Evolutionary conservation across 805 yeast genomes (phyloP).

Genomic region (Metschnikowia dekortorum): DNA sequence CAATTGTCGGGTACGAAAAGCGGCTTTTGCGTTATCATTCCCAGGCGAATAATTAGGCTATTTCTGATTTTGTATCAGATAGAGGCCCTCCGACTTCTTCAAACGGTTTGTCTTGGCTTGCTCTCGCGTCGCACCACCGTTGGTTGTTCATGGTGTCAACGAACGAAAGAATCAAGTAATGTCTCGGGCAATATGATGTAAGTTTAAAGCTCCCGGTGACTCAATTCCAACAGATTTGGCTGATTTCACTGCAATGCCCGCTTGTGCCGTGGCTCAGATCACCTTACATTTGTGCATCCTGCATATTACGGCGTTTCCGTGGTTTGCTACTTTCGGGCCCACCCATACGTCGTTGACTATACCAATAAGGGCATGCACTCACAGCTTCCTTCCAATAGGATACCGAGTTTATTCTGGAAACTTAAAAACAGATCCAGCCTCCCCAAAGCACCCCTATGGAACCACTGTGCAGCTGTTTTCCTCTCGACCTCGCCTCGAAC

Average conservation of each 20-base stretch:
- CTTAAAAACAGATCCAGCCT: not conserved
- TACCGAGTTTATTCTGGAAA: not conserved
- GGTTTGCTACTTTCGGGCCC: not conserved
- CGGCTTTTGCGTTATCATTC: not conserved
- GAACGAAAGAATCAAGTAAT: not conserved
- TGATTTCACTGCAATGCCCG: not conserved
- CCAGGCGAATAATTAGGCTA: not conserved
- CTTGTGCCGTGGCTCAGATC: not conserved
- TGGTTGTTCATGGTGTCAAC: not conserved
- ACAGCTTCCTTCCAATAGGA: not conserved
- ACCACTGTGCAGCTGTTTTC: not conserved
- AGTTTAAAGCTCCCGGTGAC: not conserved
- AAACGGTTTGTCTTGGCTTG: not conserved
- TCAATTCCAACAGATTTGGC: not conserved
- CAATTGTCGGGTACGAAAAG: not conserved
- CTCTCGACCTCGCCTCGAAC: not conserved
- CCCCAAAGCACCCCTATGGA: not conserved
- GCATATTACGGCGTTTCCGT: not conserved
- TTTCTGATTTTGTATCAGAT: not conserved
- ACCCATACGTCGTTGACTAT: not conserved
- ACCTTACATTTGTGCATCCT: not conserved
- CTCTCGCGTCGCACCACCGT: not conserved
- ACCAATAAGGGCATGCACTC: not conserved
- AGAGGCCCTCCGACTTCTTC: not conserved
- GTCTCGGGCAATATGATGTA: not conserved